These are phyloP conservation scores for Blastobotrys serpentis DNA, from an alignment of 1,139 yeast species.

Conservation along the genomic window DNA sequence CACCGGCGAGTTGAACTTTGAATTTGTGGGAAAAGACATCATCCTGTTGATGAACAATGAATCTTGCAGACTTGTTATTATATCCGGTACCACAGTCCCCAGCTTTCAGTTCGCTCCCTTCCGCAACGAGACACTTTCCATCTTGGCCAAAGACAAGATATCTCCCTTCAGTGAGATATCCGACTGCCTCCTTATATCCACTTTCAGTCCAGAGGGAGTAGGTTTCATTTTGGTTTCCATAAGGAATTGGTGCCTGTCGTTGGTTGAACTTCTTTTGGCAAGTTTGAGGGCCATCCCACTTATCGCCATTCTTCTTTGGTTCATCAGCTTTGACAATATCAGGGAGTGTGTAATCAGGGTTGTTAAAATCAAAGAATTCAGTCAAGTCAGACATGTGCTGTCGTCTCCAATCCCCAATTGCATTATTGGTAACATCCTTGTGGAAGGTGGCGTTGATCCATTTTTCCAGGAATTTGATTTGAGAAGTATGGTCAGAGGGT, in stretches of 20 bases:
- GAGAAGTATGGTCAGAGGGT: conserved; percentile 32
- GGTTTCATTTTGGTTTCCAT: conserved; percentile 25
- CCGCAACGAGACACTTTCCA: conserved; percentile 2
- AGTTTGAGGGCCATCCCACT: conserved; percentile 15
- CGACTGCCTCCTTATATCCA: conserved; percentile 29
- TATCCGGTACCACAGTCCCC: neutral
- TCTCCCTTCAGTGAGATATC: conserved; percentile 32
- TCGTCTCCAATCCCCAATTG: conserved; percentile 30
- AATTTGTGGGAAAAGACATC: conserved; percentile 24
- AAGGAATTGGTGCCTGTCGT: conserved; percentile 16
- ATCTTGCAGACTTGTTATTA: conserved; percentile 13
- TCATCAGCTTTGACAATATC: conserved; percentile 16
- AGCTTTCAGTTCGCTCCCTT: neutral
- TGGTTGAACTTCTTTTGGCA: conserved; percentile 15
- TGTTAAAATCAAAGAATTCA: conserved; percentile 28
- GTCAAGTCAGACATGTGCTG: conserved; percentile 30
- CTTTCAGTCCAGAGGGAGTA: conserved; percentile 26
- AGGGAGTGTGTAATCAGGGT: conserved; percentile 25
- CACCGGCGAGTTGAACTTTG: conserved; percentile 17
- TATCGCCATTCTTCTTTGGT: conserved; percentile 8
- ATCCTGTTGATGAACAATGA: conserved; percentile 22
- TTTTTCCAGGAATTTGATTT: conserved; percentile 29
- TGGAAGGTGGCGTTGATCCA: conserved; percentile 25
- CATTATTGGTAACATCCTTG: conserved; percentile 22
- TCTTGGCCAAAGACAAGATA: conserved; percentile 20